Evolutionary conservation across 2,329 filamentous ascomycete species (phyloP), one percentile per base, ranked within the genome.

Genomic region (Dryadomyces quercivorus): DNA sequence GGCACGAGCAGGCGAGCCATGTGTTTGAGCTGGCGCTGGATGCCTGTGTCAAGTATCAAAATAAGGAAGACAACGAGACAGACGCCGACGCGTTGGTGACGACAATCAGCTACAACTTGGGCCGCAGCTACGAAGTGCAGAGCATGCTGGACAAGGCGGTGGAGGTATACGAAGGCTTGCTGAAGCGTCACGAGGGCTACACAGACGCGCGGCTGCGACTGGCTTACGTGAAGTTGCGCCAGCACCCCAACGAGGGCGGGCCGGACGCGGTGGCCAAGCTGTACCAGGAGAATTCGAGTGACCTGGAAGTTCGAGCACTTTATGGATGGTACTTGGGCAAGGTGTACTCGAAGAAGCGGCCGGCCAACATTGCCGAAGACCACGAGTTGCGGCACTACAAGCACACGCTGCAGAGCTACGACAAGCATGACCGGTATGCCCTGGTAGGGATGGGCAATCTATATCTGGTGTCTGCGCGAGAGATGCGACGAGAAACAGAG

Each of bases 361-460:
- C 84, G 3, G 73, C 80, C 52, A 92, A 93, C 64, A 78, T 96
- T 57, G 82, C 82, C 16, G 91, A 97, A 64, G 94, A 98, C 65
- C 83, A 84, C 38, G 93, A 98, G 68, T 85, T 95, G 63, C 82
- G 90, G 3, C 91, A 96, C 66, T 94, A 94, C 76, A 98, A 97
- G 71, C 90, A 96, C 68, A 97, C 92, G 0, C 74, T 98, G 34
- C 89, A 95, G 66, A 84, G 91, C 61, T 86, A 90, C 66, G 92
- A 98, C 72, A 98, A 97, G 75, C 93, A 98, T 66, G 93, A 98
- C 66, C 80, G 89, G n/a, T 98, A 98, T 67, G 89, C 93, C 5
- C 75, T 98, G 31, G 91, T 94, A 26, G 92, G 88, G 15, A 97
- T 98, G 92, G 93, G 93, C 45, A 98, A 98, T 66, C 74, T 98